Percentiles rank a stretch among this genome's conserved stretches.
Conservation (phyloP, 768 basidiomycete species). For the Mycena metata region DNA sequence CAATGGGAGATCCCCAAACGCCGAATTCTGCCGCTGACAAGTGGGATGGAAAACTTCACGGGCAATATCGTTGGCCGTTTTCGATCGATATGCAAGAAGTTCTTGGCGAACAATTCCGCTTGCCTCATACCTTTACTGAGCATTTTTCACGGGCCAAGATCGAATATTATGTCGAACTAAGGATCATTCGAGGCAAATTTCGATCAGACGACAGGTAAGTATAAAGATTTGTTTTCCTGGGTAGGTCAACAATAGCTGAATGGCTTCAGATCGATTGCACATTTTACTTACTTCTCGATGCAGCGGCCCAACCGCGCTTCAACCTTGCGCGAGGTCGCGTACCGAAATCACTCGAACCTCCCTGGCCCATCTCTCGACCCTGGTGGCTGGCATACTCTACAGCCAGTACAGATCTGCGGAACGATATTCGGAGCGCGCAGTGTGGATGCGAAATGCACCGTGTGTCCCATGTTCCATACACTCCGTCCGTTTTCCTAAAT, state of each 20-base stretch:
- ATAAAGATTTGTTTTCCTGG: neutral
- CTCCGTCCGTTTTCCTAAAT: neutral
- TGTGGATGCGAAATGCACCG: constrained; percentile 33
- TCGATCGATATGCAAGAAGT: constrained; percentile 20
- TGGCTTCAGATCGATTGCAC: constrained; percentile 14
- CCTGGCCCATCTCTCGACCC: constrained; percentile 29
- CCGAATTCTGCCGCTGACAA: neutral
- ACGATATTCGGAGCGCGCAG: constrained; percentile 21
- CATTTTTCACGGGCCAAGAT: constrained; percentile 1
- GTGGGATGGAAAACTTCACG: constrained; percentile 23
- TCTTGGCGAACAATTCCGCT: constrained; percentile 10
- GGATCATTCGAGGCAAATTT: constrained; percentile 27
- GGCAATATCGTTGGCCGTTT: constrained; percentile 29
- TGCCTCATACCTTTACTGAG: constrained; percentile 30
- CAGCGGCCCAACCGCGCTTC: constrained; percentile 21
- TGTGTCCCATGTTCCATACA: neutral
- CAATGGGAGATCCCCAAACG: constrained; percentile 29
- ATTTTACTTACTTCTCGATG: constrained; percentile 30
- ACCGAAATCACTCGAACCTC: neutral
- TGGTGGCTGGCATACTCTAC: constrained; percentile 30
- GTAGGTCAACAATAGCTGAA: neutral
- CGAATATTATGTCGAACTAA: constrained; percentile 28
- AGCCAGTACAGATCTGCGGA: constrained; percentile 21
- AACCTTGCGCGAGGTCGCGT: constrained; percentile 24
- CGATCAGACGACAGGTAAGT: constrained; percentile 25